These are phyloP conservation scores for Pneumocystis wakefieldiae DNA, from an alignment of 1,139 yeast genomes.

Conservation along the genomic window DNA sequence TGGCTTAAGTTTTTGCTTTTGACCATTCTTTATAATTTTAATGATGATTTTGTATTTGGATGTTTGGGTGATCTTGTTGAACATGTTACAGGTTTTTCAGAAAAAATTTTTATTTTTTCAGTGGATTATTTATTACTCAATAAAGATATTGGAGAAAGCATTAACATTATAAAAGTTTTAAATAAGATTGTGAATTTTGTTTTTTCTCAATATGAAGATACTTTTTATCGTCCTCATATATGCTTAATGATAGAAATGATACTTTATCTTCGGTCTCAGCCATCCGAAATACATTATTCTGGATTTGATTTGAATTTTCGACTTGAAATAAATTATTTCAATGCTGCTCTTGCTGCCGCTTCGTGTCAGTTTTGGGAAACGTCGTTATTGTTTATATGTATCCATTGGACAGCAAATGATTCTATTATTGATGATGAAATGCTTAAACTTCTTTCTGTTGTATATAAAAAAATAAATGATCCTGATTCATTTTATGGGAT, in stretches of 20 bases:
- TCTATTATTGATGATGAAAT: not conserved
- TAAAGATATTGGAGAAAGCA: not conserved
- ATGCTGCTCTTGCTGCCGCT: constrained; percentile 13
- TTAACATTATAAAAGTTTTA: not conserved
- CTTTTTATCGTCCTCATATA: not conserved
- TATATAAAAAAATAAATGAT: constrained; percentile 43
- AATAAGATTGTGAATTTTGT: not conserved
- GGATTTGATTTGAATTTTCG: constrained; percentile 4
- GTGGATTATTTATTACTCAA: not conserved
- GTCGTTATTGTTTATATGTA: constrained; percentile 15
- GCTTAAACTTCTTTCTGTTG: constrained; percentile 20
- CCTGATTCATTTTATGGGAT: constrained; percentile 49
- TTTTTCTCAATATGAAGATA: not conserved
- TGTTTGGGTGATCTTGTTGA: not conserved
- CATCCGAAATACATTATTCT: constrained; percentile 1
- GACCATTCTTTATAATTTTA: not conserved
- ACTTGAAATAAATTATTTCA: constrained; percentile 4
- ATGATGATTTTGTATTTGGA: not conserved
- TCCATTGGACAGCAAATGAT: constrained; percentile 11
- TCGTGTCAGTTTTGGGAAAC: constrained; percentile 8
- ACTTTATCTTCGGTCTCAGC: not conserved
- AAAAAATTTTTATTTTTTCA: not conserved
- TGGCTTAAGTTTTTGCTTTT: not conserved
- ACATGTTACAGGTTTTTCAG: not conserved
- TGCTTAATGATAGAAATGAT: not conserved